A percentile compares a stretch with the other conserved stretches of the same genome.
These are phyloP conservation scores for Mycena haematopus DNA, from an alignment of 768 basidiomycete genomes.

Conservation along the genomic window DNA sequence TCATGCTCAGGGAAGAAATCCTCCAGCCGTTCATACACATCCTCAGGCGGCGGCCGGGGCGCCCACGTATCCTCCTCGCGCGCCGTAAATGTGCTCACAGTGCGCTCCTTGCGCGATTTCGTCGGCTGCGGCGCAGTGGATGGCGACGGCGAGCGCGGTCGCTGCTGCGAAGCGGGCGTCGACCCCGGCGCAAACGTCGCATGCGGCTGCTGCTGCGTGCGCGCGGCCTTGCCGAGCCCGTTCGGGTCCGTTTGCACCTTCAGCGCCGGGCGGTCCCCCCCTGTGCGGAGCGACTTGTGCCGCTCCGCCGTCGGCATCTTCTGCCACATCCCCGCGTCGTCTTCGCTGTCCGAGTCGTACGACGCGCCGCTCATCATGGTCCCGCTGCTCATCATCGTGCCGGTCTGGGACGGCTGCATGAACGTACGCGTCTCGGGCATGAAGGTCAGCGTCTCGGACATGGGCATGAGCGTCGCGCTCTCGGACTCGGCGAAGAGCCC, in stretches of 20 bases:
- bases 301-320: slow-evolving; percentile 44
- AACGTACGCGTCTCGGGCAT: slow-evolving; percentile 5
- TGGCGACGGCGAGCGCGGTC: slow-evolving; percentile 20
- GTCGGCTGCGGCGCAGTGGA: slow-evolving; percentile 33
- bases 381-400: slow-evolving; percentile 41
- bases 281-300: slow-evolving; percentile 34
- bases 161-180: slow-evolving; percentile 20
- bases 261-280: slow-evolving; percentile 43
- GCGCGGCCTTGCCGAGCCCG: slow-evolving; percentile 15
- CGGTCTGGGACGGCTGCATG: slow-evolving; percentile 14
- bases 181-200: slow-evolving; percentile 27
- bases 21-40: slow-evolving; percentile 91
- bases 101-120: slow-evolving; percentile 28
- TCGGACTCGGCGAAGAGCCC: slow-evolving; percentile 8
- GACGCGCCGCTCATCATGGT: slow-evolving; percentile 41
- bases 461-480: slow-evolving; percentile 5
- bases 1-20: slow-evolving; percentile 97
- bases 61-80: slow-evolving; percentile 81
- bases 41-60: slow-evolving; percentile 88
- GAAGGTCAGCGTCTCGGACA: slow-evolving; percentile 1
- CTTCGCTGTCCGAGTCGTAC: slow-evolving; percentile 54
- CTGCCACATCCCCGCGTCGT: slow-evolving; percentile 50
- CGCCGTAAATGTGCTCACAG: slow-evolving; percentile 68
- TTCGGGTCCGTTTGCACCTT: slow-evolving; percentile 50
- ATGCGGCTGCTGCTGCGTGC: slow-evolving; percentile 18